Evolutionary conservation across 2,329 filamentous ascomycete species (phyloP), one percentile per base, ranked within the genome.

Genomic region (Cladosporium sphaerospermum): DNA sequence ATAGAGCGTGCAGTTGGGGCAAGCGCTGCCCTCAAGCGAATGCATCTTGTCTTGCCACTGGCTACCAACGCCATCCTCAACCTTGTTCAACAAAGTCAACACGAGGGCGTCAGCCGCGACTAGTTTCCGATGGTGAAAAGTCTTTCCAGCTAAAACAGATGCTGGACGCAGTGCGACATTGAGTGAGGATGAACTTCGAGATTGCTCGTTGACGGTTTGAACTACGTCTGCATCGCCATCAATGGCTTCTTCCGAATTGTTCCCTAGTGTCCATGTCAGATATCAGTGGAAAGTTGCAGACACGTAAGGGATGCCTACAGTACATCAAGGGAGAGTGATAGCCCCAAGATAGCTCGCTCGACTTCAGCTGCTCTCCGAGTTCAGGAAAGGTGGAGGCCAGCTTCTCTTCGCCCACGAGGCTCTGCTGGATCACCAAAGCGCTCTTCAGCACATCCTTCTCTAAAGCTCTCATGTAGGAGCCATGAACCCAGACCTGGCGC

Each of bases 241-340:
- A 46, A 92, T 79, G 1, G 79, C 75, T 5, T 73, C 64, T n/a
- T 77, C 57, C 4, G 76, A 86, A 64, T 84, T 86, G 55, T 82
- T 78, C 88, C 47, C 47, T 50, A 14, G 3, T 9, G 31, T 18
- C 6, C 9, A 6, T 18, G 14, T 50, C 33, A 50, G 47, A 50
- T 7, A 28, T 9, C 14, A 3, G 8, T 6, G 3, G 5, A 7
- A 34, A 4, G 7, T 6, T 31, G 23, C 6, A 14, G 11, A 31
- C n/a, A 7, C 3, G 3, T 41, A 4, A 34, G 16, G 14, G 16
- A 33, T 11, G 2, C 47, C 28, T 43, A 50, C 88, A 92, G 68
- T 90, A 91, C 68, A 89, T 83, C 51, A 92, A 71, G 1, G 88
- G 87, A n/a, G 88, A 91, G 62, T 91, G 86, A 63, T 88, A 88